Base-by-base conservation (phyloP, 768 basidiomycete genomes). In the Suillus americanus region DNA sequence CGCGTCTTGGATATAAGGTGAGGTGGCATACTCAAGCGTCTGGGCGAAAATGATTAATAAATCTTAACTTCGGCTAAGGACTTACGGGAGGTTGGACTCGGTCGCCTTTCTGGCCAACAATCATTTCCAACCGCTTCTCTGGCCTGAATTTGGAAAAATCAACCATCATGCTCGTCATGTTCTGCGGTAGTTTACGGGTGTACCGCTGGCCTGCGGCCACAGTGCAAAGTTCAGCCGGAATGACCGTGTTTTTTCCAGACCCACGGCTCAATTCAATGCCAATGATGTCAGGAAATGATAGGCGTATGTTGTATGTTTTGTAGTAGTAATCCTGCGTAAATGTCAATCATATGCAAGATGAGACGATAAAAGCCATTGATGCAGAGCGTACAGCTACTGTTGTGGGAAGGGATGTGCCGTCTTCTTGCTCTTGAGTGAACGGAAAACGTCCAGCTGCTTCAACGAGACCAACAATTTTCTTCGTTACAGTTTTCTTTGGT, bases 101-200 rank as follows among this genome's bases (percentile, higher is more conserved):
- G 16, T n/a, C 69, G 61, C 55, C 60, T 5, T 77, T 67, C 4
- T 77, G 80, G 2, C 71, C 71, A 23, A 68, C 51, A 45, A 86
- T 86, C 12, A 76, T 71, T 0, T 72, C 67, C 14, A 83, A 70
- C 9, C 86, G 78, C 1, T 74, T 78, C 6, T 66, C 62, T 2
- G 87, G 87, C 38, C 72, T 81, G 66, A 82, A 74, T 0, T 82
- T 82, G 0, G 86, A 78, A 60, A 87, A 87, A 5, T 75, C 76
- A 0, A 87, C 80, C 67, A 85, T 82, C 1, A 73, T 73, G 8
- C 72, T 73, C 59, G 67, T 79, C 41, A 73, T 64, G 65, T 79
- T 73, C 1, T 78, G 78, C 0, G 81, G 80, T 3, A 87, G 64
- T 65, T 77, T 81, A 61, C 79, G 77, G 63, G 72, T 83, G 69